Percentiles rank a stretch among this genome's conserved stretches.
Conservation (phyloP, 108 stramenopile genomes). For the Cylindrotheca fusiformis region DNA sequence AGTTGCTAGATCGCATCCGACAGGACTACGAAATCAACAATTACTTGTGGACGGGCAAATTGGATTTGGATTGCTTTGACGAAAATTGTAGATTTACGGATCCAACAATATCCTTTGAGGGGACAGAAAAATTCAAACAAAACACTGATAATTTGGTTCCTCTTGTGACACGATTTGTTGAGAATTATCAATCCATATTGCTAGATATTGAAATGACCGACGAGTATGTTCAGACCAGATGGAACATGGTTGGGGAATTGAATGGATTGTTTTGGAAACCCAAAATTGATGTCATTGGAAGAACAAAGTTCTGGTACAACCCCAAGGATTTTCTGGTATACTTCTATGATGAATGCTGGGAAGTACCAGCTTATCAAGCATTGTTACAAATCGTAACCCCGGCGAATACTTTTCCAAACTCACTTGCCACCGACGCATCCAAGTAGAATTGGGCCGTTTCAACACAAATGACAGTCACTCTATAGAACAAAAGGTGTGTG, state of each 20-base stretch:
- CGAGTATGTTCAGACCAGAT: constrained; percentile 63
- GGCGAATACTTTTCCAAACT: constrained; percentile 51
- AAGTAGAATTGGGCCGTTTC: no score
- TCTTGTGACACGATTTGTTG: constrained; percentile 52
- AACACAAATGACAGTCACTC: no score
- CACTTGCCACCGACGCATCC: not conserved
- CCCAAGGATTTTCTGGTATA: constrained; percentile 35
- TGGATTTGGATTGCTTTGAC: constrained; percentile 60
- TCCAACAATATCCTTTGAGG: constrained; percentile 74
- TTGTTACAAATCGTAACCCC: constrained; percentile 68
- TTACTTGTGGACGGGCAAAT: constrained; percentile 84
- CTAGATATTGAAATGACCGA: constrained; percentile 38
- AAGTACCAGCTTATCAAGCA: constrained; percentile 66
- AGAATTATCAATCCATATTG: constrained; percentile 47
- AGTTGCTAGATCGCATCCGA: constrained; percentile 55
- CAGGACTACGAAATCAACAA: constrained; percentile 64
- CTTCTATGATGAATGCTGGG: constrained; percentile 81
- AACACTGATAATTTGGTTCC: constrained; percentile 73
- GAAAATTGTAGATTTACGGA: constrained; percentile 68
- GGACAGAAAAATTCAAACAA: constrained; percentile 50
- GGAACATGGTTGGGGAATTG: constrained; percentile 84
- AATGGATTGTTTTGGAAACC: constrained; percentile 65
- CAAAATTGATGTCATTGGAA: constrained; percentile 73
- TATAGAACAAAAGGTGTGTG: no score
- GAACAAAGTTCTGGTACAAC: constrained; percentile 78